phyloP scores from a whole-genome alignment of 192 early-diverging fungal genomes.

The Backusella parvicylindrica region DNA sequence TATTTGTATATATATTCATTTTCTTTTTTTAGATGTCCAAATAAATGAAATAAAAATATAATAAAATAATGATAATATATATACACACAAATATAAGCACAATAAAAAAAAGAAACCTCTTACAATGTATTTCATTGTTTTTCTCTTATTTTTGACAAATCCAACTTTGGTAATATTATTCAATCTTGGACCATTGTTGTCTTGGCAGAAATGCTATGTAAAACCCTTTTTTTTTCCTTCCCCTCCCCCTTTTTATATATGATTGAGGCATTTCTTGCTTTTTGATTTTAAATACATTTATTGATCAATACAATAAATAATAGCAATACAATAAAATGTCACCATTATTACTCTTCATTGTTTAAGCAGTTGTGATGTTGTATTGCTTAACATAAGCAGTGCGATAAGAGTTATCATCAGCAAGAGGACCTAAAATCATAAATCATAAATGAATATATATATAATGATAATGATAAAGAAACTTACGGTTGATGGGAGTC shows the following conservation, averaged over 20 bases:
- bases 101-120: neutral
- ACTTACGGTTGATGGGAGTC: constrained; percentile 73
- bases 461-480: neutral
- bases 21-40: constrained; percentile 18
- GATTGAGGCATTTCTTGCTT: neutral
- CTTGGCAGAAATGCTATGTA: constrained; percentile 3
- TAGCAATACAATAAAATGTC: too few relatives aligned
- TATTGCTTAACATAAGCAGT: constrained; percentile 44
- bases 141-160: neutral
- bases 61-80: neutral
- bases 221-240: neutral
- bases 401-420: constrained; percentile 57
- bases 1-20: neutral
- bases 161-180: neutral
- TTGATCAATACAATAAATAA: neutral
- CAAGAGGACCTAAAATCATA: constrained; percentile 33
- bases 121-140: neutral
- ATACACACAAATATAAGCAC: neutral
- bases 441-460: neutral
- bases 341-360: too few relatives aligned
- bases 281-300: neutral
- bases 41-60: neutral
- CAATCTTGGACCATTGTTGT: neutral
- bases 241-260: too few relatives aligned
- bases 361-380: neutral